phyloP scores from a whole-genome alignment of 495 filamentous ascomycete genomes.

The Aspergillus olivimuriae region DNA sequence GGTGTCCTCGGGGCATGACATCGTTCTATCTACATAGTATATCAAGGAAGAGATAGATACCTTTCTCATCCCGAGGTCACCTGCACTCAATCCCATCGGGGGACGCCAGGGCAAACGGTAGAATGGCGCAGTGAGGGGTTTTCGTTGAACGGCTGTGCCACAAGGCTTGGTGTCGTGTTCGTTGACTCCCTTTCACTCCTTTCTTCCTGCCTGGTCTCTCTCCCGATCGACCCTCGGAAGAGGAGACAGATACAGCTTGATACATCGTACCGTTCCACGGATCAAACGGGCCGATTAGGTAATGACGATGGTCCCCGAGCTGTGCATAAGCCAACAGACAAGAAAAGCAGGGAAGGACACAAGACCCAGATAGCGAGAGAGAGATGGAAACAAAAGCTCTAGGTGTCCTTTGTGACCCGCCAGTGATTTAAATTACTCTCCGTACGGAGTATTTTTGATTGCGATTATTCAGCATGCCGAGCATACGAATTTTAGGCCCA shows the following conservation, averaged over 20 bases:
- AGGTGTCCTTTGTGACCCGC: constrained; percentile 11
- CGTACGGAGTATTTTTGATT: too few relatives aligned
- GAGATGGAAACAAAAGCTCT: neutral
- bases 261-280: constrained; percentile 4
- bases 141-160: constrained; percentile 4
- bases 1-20: too few relatives aligned
- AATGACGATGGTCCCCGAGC: constrained; percentile 1
- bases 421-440: too few relatives aligned
- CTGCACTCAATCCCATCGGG: too few relatives aligned
- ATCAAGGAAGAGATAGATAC: too few relatives aligned
- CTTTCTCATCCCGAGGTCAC: too few relatives aligned
- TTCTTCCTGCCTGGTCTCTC: neutral
- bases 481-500: neutral
- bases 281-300: constrained; percentile 10
- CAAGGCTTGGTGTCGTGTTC: constrained; percentile 2
- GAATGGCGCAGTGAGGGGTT: neutral
- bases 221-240: too few relatives aligned
- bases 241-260: neutral
- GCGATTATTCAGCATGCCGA: constrained; percentile 8
- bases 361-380: too few relatives aligned
- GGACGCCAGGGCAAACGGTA: too few relatives aligned
- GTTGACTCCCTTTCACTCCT: neutral
- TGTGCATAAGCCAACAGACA: too few relatives aligned
- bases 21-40: too few relatives aligned
- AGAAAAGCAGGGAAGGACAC: too few relatives aligned